These are phyloP conservation scores for Ophiognomonia clavigignenti-juglandacearum DNA, from an alignment of 2,329 filamentous ascomycete species.

Conservation along the genomic window DNA sequence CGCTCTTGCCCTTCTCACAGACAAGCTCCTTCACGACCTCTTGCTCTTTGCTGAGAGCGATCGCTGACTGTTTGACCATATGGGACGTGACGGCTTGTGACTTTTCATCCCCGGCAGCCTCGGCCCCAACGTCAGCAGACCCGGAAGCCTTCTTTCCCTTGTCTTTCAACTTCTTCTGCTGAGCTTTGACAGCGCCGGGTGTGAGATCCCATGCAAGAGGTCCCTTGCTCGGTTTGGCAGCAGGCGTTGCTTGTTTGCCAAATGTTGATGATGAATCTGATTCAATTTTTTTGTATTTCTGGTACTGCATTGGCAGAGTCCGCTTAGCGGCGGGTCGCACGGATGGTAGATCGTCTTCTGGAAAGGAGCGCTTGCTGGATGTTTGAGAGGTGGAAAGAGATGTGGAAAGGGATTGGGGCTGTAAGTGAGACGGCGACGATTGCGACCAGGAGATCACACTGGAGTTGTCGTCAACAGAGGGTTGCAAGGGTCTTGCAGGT, in stretches of 20 bases:
- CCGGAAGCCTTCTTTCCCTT: conserved; percentile 43
- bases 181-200: conserved; percentile 69
- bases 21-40: conserved; percentile 78
- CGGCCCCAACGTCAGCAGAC: conserved; percentile 28
- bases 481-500: conserved; percentile 10
- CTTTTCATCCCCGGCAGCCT: conserved; percentile 40
- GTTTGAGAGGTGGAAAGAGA: conserved; percentile 15
- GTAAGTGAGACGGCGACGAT: conserved; percentile 49
- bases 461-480: conserved; percentile 22
- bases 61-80: conserved; percentile 39
- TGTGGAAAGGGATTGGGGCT: conserved; percentile 34
- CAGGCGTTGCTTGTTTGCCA: conserved; percentile 21
- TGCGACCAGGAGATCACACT: conserved; percentile 65
- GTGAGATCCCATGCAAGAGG: conserved; percentile 64
- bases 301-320: conserved; percentile 52
- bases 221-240: conserved; percentile 29
- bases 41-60: conserved; percentile 83
- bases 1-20: conserved; percentile 73
- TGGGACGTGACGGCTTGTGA: conserved; percentile 35
- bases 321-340: conserved; percentile 53
- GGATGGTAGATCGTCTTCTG: conserved; percentile 25
- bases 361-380: conserved; percentile 38
- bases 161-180: conserved; percentile 68
- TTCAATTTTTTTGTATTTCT: conserved; percentile 23
- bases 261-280: conserved; percentile 24